A percentile compares a stretch with the other conserved stretches of the same genome.
These are phyloP conservation scores for Trebouxiophyceae sp. DNA, from an alignment of 163 green algal genomes.

Conservation along the genomic window DNA sequence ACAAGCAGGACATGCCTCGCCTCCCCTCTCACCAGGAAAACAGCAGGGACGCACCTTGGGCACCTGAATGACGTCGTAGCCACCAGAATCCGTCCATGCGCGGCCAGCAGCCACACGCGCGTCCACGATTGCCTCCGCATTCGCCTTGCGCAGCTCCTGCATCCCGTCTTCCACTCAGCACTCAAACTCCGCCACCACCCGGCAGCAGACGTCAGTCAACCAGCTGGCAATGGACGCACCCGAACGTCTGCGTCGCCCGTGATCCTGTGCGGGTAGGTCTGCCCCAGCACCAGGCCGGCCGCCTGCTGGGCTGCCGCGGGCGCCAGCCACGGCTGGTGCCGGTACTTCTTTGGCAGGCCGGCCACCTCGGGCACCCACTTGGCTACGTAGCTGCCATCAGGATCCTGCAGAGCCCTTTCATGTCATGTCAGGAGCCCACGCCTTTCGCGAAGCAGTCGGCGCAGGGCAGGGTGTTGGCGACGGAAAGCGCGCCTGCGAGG, in stretches of 20 bases:
- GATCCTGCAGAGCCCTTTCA: conserved; percentile 43
- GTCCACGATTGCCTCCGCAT: conserved; percentile 1
- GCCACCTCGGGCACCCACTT: conserved; percentile 48
- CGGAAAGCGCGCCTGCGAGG: conserved; percentile 14
- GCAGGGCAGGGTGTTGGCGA: not conserved
- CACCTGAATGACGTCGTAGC: conserved; percentile 15
- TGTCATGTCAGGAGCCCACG: too few species aligned
- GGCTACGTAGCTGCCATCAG: conserved; percentile 34
- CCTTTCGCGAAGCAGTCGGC: not conserved
- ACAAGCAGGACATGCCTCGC: too few species aligned
- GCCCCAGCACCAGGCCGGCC: conserved; percentile 35
- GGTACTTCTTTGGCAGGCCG: conserved; percentile 23
- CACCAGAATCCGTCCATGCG: not conserved
- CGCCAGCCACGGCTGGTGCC: conserved; percentile 61
- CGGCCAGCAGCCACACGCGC: not conserved
- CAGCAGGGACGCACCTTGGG: not conserved
- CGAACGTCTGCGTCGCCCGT: conserved; percentile 1
- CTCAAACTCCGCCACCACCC: too few species aligned
- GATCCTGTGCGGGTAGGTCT: conserved; percentile 32
- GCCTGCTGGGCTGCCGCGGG: conserved; percentile 38
- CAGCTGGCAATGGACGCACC: not conserved
- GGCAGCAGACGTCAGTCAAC: not conserved
- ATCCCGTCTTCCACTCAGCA: too few species aligned
- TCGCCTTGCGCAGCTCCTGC: conserved; percentile 5
- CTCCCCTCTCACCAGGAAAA: too few species aligned